phyloP scores from a whole-genome alignment of 208 protist genomes.

The Acanthamoeba culbertsoni region DNA sequence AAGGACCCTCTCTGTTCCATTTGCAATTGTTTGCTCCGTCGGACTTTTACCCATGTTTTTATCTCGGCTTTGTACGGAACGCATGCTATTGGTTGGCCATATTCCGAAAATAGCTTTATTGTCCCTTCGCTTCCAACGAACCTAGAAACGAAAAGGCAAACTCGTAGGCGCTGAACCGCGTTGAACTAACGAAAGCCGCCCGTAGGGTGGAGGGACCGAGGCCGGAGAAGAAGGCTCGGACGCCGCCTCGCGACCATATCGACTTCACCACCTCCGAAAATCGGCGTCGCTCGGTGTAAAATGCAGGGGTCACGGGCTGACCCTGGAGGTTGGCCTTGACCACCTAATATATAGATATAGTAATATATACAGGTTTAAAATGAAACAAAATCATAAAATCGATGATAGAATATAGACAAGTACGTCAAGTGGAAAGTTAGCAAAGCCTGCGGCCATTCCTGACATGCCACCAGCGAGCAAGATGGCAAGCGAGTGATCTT shows the following conservation, averaged over 20 bases:
- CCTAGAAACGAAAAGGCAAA: conserved; percentile 30
- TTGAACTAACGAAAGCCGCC: not conserved
- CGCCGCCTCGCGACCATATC: not conserved
- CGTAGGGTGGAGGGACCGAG: conserved; percentile 34
- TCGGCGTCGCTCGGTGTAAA: not conserved
- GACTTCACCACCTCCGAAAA: not conserved
- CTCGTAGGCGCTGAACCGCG: conserved; percentile 48
- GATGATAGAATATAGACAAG: not conserved
- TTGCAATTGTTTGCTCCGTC: too few relatives aligned
- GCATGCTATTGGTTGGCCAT: too few relatives aligned
- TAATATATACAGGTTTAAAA: not conserved
- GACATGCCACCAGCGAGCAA: conserved; percentile 7
- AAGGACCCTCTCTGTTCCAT: too few relatives aligned
- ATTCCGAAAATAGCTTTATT: too few relatives aligned
- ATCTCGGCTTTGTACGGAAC: too few relatives aligned
- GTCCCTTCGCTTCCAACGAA: not conserved
- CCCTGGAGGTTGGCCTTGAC: conserved; percentile 49
- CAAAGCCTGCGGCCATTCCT: conserved; percentile 35
- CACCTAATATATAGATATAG: not conserved
- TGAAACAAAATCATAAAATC: not conserved
- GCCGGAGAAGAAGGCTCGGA: conserved; percentile 29
- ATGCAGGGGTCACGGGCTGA: not conserved
- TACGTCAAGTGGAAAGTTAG: conserved; percentile 56
- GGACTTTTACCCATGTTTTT: too few relatives aligned
- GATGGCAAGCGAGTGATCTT: not conserved